Base-by-base conservation (phyloP, 768 basidiomycete species). In the Amanita polypyramis region DNA sequence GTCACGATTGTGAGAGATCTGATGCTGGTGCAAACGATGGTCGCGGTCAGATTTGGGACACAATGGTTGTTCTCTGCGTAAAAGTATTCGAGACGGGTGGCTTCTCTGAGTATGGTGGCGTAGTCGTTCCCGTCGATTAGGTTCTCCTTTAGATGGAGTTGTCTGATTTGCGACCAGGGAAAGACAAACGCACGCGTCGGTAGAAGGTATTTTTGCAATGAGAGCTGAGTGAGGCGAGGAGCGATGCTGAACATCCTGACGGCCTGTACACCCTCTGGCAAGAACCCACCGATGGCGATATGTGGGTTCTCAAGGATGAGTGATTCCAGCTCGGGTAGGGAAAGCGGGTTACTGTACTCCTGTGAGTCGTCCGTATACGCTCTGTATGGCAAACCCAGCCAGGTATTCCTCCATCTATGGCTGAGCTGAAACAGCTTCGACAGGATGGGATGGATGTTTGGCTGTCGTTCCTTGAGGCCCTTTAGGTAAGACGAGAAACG, bases 101-200 rank as follows among this genome's bases (percentile, higher is more conserved):
- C 45, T 30, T 37, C 34, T 6, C 20, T 19, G 25, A 46, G 21
- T 14, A 46, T 19, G 35, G 19, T 37, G 45, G 14, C 12, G 17
- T 46, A 46, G 23, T 46, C 45, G 35, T 27, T 37, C 25, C 45
- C 45, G 9, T 37, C 34, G 15, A 46, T 35, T 11, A 36, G 14
- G 35, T 46, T 46, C 21, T 37, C 45, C 23, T 46, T 46, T 15
- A 46, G 21, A 23, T 35, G 33, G 19, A 46, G 45, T 7, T 46
- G 35, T 35, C 32, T 36, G 5, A 46, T 46, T 17, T 46, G 45
- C 14, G 45, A 46, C 45, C 45, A 46, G 21, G 45, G n/a, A 23
- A 46, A 29, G 21, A 34, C 33, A 29, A 46, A 46, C 7, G 23
- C 19, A 15, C 23, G 35, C 25, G 45, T 37, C n/a, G 45, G 45